phyloP scores from a whole-genome alignment of 2,329 filamentous ascomycete genomes.

The Sclerotinia trifoliorum region DNA sequence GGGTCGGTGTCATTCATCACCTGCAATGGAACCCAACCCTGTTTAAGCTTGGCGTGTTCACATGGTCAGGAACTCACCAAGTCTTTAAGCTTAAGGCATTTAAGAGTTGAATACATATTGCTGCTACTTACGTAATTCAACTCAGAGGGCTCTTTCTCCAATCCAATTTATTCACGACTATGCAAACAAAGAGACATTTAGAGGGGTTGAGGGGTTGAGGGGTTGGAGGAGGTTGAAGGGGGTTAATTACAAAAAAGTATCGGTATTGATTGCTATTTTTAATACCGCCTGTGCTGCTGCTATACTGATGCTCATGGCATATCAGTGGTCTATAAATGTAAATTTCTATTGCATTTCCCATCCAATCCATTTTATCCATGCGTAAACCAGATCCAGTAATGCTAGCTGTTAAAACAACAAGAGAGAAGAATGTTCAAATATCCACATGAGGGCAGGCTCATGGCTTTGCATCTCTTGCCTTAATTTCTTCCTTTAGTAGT shows the following conservation, averaged over 20 bases:
- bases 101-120: not conserved
- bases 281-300: conserved; percentile 10
- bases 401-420: conserved; percentile 30
- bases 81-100: not conserved
- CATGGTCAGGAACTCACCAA: conserved; percentile 1
- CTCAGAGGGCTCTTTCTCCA: not conserved
- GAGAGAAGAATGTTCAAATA: conserved; percentile 30
- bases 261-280: conserved; percentile 1
- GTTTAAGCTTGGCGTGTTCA: conserved; percentile 15
- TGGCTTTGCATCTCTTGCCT: conserved; percentile 28
- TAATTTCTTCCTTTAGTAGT: conserved; percentile 45
- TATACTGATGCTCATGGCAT: conserved; percentile 16
- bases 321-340: conserved; percentile 20
- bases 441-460: conserved; percentile 22
- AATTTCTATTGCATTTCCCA: conserved; percentile 19
- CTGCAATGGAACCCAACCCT: conserved; percentile 10
- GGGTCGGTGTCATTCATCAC: conserved; percentile 19
- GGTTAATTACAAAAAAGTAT: conserved; percentile 1
- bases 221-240: not conserved
- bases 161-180: not conserved
- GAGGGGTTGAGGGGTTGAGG: not conserved
- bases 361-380: conserved; percentile 30
- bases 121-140: not conserved
- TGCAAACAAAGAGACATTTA: conserved; percentile 7
- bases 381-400: conserved; percentile 30